Base-by-base conservation (phyloP, 2,329 filamentous ascomycete species). In the Aspergillus novofumigatus region DNA sequence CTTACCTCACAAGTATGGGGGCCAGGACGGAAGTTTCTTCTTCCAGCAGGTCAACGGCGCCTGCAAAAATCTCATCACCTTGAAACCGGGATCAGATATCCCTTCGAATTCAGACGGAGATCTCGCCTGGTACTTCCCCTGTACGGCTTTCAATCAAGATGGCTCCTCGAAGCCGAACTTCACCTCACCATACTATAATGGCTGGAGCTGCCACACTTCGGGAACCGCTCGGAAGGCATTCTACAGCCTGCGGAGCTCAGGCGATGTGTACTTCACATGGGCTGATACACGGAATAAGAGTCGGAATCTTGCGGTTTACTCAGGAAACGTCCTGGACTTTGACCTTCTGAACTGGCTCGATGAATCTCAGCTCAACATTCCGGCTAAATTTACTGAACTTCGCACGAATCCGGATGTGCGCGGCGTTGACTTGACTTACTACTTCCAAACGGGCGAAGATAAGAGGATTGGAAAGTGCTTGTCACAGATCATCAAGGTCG, bases 11-110 rank as follows among this genome's bases (percentile, higher is more conserved):
- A 90, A 90, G 69, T 86, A 93, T 66, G 88, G 87, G 55, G 94
- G 92, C n/a, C 84, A 90, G 74, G 95, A 99, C 71, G 93, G 91
- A 57, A 97, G 92, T 70, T 99, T 99, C 72, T 78, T 99, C 69
- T 99, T 99, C 77, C 94, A 99, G 72, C 96, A 97, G 64, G 94
- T 99, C 73, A 99, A 99, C 67, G 95, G 94, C 50, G 90, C 89
- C 61, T 99, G 94, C 83, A 99, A 97, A 77, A 89, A 83, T 9
- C 76, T 97, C 56, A 96, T 99, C 70, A 96, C 85, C 0, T 75
- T 81, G 7, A 84, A 88, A 1, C 71, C 82, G 1, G 80, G 80
- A 55, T 95, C 92, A 0, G 88, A 91, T 65, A 86, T 99, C 8
- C 91, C 92, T 1, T 89, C 88, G 5, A 87, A 96, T 70, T 76